Evolutionary conservation across 805 yeast species (phyloP), one percentile per base, ranked within the genome.

Genomic region (Barnettozyma botsteinii): DNA sequence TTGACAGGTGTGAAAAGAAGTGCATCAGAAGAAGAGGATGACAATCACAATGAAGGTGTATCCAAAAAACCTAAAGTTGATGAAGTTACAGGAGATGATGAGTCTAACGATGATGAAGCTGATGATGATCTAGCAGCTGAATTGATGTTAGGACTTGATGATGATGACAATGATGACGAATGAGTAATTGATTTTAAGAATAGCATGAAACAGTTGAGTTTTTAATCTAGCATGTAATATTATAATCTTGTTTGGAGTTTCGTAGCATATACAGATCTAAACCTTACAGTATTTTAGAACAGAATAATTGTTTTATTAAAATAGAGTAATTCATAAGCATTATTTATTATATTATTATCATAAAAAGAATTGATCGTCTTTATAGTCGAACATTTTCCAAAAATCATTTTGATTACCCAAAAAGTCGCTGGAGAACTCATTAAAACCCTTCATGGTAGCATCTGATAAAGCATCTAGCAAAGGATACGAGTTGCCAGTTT

Each of bases 101-200:
- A 54, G 12, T 56, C 56, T 31, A 60, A 55, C 18, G 47, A 42
- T 26, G 59, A 55, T 20, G 58, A 49, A 3, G 57, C 51, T 32
- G 58, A 54, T 33, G 61, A 57, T 32, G 61, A 57, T 9, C 45
- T 59, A 17, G 64, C 60, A 13, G 57, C 58, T 6, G 64, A 59
- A 35, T 38, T 59, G 33, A 56, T 56, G 55, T 42, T 50, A 22
- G 62, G 48, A 7, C 46, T 57, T 14, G 60, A 57, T 23, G 51
- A 43, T 13, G 50, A 49, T 17, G 46, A 39, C 11, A 40, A 35
- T 15, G 31, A 32, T 25, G 29, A 38, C 28, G 30, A 33, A 35
- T 27, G 21, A 35, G n/a, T 35, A n/a, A 23, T n/a, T n/a, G n/a
- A n/a, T n/a, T 32, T 7, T 10, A n/a, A 22, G 6, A 21, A 14